Evolutionary conservation across 2,329 filamentous ascomycete genomes (phyloP), one percentile per base, ranked within the genome.

Genomic region (Bipolaris bicolor): DNA sequence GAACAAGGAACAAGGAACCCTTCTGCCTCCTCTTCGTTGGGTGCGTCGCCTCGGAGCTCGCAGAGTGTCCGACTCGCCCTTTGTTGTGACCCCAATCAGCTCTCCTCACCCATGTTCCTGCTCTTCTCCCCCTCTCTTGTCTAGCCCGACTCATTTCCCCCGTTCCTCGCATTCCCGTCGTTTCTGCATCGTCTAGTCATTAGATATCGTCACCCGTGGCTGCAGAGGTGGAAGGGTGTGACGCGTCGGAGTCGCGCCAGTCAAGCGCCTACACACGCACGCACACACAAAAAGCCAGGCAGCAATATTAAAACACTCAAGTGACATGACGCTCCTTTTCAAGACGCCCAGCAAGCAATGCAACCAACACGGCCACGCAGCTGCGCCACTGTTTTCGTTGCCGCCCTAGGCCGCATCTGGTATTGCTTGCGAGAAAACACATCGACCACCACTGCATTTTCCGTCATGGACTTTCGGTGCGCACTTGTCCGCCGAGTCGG

Each of bases 341-440:
- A 29, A 20, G 20, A 29, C 37, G 36, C 18, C n/a, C 22, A 36
- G 50, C 41, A 40, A 50, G 40, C 52, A 36, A 52, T 55, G 33
- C 31, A 15, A 49, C 45, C 26, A 48, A 56, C 16, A 40, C 18
- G 11, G 18, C 34, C 36, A 39, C 13, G 20, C 47, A 52, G 57
- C 53, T 56, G 54, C 57, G 63, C 64, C 55, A 60, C 54, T 40
- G 7, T 22, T 33, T 22, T 40, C 15, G 39, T 44, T 41, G 33
- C 41, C 13, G 40, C 50, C 26, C 60, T 61, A 63, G 52, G 36
- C 67, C 48, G 16, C 34, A 65, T 58, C 5, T 26, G 56, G 67
- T 52, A 55, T 45, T 61, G 56, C 58, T 70, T 70, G 66, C 67
- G 66, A 70, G 63, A 57, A 62, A 52, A 57, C 55, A 49, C 41